phyloP scores from a whole-genome alignment of 257 asterid genomes.

The Penstemon davidsonii region DNA sequence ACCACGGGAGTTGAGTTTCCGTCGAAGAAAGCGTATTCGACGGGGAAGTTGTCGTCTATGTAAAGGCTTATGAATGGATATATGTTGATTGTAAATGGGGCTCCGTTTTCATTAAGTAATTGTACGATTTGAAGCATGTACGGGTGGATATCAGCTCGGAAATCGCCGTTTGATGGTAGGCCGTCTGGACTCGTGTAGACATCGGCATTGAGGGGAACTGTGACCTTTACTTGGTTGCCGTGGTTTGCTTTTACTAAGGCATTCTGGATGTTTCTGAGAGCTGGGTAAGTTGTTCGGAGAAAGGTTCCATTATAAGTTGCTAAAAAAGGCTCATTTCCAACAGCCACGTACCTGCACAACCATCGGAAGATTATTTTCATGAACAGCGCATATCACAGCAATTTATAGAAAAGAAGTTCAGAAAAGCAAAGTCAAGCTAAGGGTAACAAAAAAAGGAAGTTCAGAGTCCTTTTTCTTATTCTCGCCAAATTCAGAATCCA shows the following conservation, averaged over 20 bases:
- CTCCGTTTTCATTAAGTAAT: conserved; percentile 43
- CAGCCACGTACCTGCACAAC: conserved; percentile 56
- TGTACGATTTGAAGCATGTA: conserved; percentile 43
- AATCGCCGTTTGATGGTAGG: conserved; percentile 60
- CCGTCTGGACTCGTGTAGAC: conserved; percentile 38
- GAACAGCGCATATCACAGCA: too few relatives aligned
- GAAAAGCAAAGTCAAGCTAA: neutral
- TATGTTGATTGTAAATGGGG: conserved; percentile 62
- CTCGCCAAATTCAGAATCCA: too few relatives aligned
- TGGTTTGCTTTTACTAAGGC: conserved; percentile 51
- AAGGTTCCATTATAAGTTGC: conserved; percentile 60
- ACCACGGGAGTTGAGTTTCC: conserved; percentile 56
- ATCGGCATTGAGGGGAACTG: conserved; percentile 61
- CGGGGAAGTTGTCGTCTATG: conserved; percentile 50
- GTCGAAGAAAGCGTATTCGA: conserved; percentile 67
- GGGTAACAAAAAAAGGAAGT: neutral
- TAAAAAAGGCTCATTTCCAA: conserved; percentile 70
- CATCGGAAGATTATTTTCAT: neutral
- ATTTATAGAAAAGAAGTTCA: too few relatives aligned
- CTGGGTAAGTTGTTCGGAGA: conserved; percentile 53
- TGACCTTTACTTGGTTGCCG: conserved; percentile 51
- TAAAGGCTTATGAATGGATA: conserved; percentile 72
- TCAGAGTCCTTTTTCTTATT: neutral
- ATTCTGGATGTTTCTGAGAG: conserved; percentile 46
- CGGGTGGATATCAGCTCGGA: conserved; percentile 51